Base-by-base conservation (phyloP, 805 yeast genomes). In the Kuraishia molischiana region DNA sequence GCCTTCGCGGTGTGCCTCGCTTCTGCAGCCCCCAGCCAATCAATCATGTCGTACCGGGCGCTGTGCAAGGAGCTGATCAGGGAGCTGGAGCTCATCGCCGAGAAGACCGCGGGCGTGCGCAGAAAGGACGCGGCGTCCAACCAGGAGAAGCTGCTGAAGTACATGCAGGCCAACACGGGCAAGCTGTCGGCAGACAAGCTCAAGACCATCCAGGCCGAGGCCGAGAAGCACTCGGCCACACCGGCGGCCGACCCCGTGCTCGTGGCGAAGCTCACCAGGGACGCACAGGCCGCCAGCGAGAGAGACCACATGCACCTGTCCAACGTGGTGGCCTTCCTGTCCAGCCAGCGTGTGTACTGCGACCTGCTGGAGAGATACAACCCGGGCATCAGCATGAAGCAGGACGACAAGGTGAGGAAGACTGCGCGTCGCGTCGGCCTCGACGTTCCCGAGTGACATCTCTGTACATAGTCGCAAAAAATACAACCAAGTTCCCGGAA, bases 391-490 rank as follows among this genome's bases (percentile, higher is more conserved):
- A 74, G 74, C 19, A 74, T 82, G 76, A 71, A 77, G 19, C 95
- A 84, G 51, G 72, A 72, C 37, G 96, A 90, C 43, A 77, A 80
- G 39, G 79, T 90, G 20, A 67, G 77, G 48, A 74, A 72, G 53
- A 82, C 95, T 1, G 98, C 97, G 5, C 70, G 79, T 40, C 72
- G 79, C 44, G 98, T 90, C n/a, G 98, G 98, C 0, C 68, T 90
- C 38, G 75, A 76, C 38, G 62, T 80, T 11, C 87, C 86, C 5
- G 65, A 67, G 43, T 53, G 43, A 45, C n/a, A n/a, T n/a, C n/a
- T n/a, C n/a, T n/a, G n/a, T n/a, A n/a, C n/a, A n/a, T n/a, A n/a
- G n/a, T n/a, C n/a, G n/a, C n/a, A n/a, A n/a, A n/a, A n/a, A n/a
- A n/a, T n/a, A n/a, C n/a, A n/a, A n/a, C n/a, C n/a, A n/a, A n/a